Conservation (phyloP, 805 yeast genomes). For the Nematodospora valgi region DNA sequence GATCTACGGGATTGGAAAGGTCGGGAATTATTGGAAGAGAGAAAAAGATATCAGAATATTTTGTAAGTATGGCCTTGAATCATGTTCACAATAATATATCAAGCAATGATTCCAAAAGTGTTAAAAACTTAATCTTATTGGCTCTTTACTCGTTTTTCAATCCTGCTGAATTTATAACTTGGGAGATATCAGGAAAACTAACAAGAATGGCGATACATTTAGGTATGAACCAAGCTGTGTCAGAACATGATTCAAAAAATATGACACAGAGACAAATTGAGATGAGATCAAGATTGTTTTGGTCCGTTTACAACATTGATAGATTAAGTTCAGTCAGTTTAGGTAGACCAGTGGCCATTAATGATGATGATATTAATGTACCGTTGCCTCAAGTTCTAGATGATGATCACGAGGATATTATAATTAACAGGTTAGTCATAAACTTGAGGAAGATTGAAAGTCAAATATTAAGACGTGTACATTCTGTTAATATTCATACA, state of each 20-base stretch:
- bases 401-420: slow-evolving; percentile 39
- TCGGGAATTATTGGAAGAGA: slow-evolving; percentile 19
- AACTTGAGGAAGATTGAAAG: slow-evolving; percentile 47
- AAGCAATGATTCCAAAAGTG: slow-evolving; percentile 36
- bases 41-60: slow-evolving; percentile 31
- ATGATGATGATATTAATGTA: slow-evolving; percentile 47
- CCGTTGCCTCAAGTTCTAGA: slow-evolving; percentile 40
- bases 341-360: slow-evolving; percentile 47
- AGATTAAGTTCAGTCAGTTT: slow-evolving; percentile 45
- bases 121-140: slow-evolving; percentile 40
- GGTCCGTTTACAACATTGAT: slow-evolving; percentile 50
- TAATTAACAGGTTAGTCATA: slow-evolving; percentile 40
- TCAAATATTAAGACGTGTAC: slow-evolving; percentile 41
- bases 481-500: slow-evolving; percentile 38
- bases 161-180: slow-evolving; percentile 45
- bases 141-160: slow-evolving; percentile 52
- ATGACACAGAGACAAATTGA: slow-evolving; percentile 28
- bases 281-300: slow-evolving; percentile 43
- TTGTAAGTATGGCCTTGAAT: slow-evolving; percentile 40
- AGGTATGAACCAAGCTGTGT: slow-evolving; percentile 42
- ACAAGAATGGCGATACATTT: slow-evolving; percentile 42
- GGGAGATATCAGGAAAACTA: slow-evolving; percentile 51
- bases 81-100: slow-evolving; percentile 34
- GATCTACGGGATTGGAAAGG: slow-evolving; percentile 45
- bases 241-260: slow-evolving; percentile 10